Evolutionary conservation across 805 yeast genomes (phyloP).

Genomic region (Teunomyces cretensis): DNA sequence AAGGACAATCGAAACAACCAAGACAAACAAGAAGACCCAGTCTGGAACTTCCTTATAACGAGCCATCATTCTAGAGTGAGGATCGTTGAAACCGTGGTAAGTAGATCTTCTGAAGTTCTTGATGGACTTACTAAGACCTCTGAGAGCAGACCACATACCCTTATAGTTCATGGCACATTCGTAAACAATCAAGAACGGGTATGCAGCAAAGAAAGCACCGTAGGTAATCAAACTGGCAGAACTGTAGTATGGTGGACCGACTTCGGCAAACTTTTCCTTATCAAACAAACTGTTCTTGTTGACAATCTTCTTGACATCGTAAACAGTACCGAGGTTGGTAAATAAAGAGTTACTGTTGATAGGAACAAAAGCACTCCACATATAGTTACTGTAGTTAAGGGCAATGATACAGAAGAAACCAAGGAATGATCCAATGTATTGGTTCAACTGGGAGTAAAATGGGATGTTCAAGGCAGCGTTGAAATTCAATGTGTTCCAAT

Average conservation of each 20-base stretch:
- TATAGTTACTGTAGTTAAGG: constrained; percentile 27
- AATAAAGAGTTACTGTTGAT: constrained; percentile 21
- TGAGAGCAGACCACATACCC: constrained; percentile 13
- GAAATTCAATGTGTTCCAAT: constrained; percentile 23
- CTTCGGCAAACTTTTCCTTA: constrained; percentile 16
- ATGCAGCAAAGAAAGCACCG: constrained; percentile 25
- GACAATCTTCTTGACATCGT: constrained; percentile 16
- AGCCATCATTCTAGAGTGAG: constrained; percentile 33
- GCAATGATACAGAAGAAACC: constrained; percentile 25
- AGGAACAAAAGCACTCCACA: constrained; percentile 32
- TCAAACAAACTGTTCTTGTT: constrained; percentile 11
- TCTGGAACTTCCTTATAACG: constrained; percentile 37
- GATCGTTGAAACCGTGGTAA: constrained; percentile 34
- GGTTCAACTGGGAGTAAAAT: constrained; percentile 23
- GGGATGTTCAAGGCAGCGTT: constrained; percentile 20
- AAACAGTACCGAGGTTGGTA: constrained; percentile 23
- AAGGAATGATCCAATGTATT: constrained; percentile 22
- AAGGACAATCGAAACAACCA: constrained; percentile 28
- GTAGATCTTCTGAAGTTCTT: constrained; percentile 22
- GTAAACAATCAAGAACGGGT: constrained; percentile 25
- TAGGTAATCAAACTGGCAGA: constrained; percentile 21
- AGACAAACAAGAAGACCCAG: constrained; percentile 26
- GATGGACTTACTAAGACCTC: constrained; percentile 13
- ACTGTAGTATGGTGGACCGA: constrained; percentile 23
- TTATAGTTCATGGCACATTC: constrained; percentile 14